phyloP scores from a whole-genome alignment of 352 stramenopile species.

The Elongisporangium anandrum region DNA sequence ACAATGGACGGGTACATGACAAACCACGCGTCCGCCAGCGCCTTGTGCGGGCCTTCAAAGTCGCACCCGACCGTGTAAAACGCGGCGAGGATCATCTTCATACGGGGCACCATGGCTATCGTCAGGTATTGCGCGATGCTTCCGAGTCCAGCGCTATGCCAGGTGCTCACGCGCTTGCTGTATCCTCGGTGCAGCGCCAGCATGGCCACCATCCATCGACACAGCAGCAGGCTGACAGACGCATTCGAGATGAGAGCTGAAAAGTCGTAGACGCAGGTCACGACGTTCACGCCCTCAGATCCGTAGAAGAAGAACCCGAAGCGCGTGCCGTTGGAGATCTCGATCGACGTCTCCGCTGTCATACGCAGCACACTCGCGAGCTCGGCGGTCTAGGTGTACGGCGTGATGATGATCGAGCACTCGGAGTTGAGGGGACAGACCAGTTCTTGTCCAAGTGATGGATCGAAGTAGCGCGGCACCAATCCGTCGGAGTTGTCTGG shows the following conservation, averaged over 20 bases:
- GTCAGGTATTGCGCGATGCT: slow-evolving; percentile 12
- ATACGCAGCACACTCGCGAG: background rate
- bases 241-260: slow-evolving; percentile 30
- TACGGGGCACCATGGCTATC: slow-evolving; percentile 10
- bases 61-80: slow-evolving; percentile 19
- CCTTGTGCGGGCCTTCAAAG: slow-evolving; percentile 18
- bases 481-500: background rate
- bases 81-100: slow-evolving; percentile 13
- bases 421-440: background rate
- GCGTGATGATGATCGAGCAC: background rate
- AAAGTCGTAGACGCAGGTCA: slow-evolving; percentile 24
- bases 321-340: slow-evolving; percentile 15
- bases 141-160: slow-evolving; percentile 10
- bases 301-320: slow-evolving; percentile 28
- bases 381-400: background rate
- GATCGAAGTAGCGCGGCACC: background rate
- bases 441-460: slow-evolving; percentile 16
- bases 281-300: background rate
- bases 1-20: slow-evolving; percentile 19
- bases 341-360: background rate
- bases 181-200: slow-evolving; percentile 6
- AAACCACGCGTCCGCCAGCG: slow-evolving; percentile 18
- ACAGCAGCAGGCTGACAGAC: slow-evolving; percentile 19
- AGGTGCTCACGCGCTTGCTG: background rate
- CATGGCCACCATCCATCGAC: slow-evolving; percentile 24